Base-by-base conservation (phyloP, 1,284 basidiomycete species). In the Phellinidium pouzarii region DNA sequence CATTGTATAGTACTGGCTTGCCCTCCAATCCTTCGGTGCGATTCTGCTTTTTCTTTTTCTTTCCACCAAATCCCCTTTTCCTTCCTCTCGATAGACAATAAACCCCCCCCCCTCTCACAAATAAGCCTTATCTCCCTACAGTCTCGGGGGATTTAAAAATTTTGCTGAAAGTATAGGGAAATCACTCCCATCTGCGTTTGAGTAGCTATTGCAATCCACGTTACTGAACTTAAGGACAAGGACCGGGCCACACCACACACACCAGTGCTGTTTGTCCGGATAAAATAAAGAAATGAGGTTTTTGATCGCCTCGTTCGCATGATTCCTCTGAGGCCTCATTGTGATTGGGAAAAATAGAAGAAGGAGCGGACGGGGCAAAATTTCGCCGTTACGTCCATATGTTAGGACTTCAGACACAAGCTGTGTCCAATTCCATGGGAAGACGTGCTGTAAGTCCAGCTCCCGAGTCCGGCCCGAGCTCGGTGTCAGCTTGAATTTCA, bases 231-330 rank as follows among this genome's bases (percentile, higher is more conserved):
- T 91, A 59, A 91, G 74, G 17, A 86, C 87, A 31, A 91, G 70
- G 45, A 89, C 87, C 1, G 84, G 73, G 0, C 87, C 87, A 58
- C 79, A n/a, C n/a, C n/a, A n/a, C n/a, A n/a, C n/a, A n/a, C n/a
- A 84, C 87, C 87, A 90, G 0, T 77, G 68, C 60, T 84, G 88
- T 22, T 73, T 66, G 17, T 86, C 87, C 1, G 83, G 83, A 3
- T 86, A n/a, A n/a, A n/a, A n/a, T n/a, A n/a, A 85, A 34, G 83
- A 86, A 0, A 87, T 90, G 60, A 90, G 86, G 64, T 86, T 84
- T 58, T 78, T 80, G 55, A 90, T 84, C 11, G 87, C 73, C 19
- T 83, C 79, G 61, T 90, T 90, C 59, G 87, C 69, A 3, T 85
- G 84, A 7, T 72, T 67, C 11, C 72, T 72, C 27, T 78, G 73